A percentile compares a stretch with the other conserved stretches of the same genome.
phyloP scores from a whole-genome alignment of 2,329 filamentous ascomycete species.

The Colletotrichum godetiae region DNA sequence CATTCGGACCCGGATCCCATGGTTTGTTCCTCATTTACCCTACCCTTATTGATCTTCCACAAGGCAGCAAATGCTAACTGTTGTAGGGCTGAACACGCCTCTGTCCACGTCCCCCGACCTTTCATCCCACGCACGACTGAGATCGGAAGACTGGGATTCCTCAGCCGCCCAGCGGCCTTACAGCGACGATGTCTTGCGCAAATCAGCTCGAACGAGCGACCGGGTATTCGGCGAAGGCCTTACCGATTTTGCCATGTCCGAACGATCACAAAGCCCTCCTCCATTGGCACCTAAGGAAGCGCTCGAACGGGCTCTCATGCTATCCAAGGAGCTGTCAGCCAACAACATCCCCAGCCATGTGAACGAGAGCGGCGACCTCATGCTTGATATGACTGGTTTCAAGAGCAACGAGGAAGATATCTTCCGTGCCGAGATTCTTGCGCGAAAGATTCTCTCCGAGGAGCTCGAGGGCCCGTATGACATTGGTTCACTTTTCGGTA shows the following conservation, averaged over 20 bases:
- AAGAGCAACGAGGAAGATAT: slow-evolving; percentile 95
- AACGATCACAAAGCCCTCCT: slow-evolving; percentile 81
- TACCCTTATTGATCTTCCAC: background rate
- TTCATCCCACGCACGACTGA: slow-evolving; percentile 53
- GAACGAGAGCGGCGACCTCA: slow-evolving; percentile 92
- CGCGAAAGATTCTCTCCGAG: slow-evolving; percentile 90
- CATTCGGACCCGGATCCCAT: slow-evolving; percentile 43
- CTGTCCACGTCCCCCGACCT: slow-evolving; percentile 65
- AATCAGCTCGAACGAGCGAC: slow-evolving; percentile 53
- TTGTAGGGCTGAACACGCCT: slow-evolving; percentile 63
- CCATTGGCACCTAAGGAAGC: slow-evolving; percentile 79
- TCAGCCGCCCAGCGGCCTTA: slow-evolving; percentile 56
- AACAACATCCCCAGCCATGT: slow-evolving; percentile 94
- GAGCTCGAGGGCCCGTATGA: slow-evolving; percentile 96
- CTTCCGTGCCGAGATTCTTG: slow-evolving; percentile 90
- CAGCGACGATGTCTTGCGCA: slow-evolving; percentile 66
- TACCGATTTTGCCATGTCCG: slow-evolving; percentile 55
- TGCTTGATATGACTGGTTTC: slow-evolving; percentile 98
- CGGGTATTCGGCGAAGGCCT: slow-evolving; percentile 50
- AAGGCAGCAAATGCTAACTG: background rate
- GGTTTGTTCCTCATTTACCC: slow-evolving; percentile 39
- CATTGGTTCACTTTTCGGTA: slow-evolving; percentile 93
- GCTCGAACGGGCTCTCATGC: slow-evolving; percentile 81
- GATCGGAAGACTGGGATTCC: slow-evolving; percentile 62
- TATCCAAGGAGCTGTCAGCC: slow-evolving; percentile 87